A percentile compares a stretch with the other conserved stretches of the same genome.
Conservation (phyloP, 2,329 filamentous ascomycete species). For the Paecilomyces fulvus region DNA sequence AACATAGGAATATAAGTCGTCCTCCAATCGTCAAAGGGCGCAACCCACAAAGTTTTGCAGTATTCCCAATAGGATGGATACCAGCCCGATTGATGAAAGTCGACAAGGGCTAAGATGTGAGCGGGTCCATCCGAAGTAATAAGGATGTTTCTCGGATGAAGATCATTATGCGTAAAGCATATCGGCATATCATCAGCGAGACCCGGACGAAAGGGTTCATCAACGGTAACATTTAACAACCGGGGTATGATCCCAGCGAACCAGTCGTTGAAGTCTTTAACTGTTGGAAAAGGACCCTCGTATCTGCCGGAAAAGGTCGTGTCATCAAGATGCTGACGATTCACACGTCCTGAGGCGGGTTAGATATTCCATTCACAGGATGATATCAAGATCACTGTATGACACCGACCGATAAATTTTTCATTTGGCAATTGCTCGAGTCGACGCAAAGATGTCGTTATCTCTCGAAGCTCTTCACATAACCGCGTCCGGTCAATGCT, state of each 20-base stretch:
- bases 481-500: constrained; percentile 1
- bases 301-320: neutral
- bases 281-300: neutral
- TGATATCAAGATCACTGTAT: neutral
- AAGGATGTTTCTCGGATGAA: neutral
- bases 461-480: constrained; percentile 4
- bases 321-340: neutral
- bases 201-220: neutral
- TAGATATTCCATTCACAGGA: neutral
- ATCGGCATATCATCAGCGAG: neutral
- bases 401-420: neutral
- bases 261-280: neutral
- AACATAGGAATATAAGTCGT: neutral
- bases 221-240: neutral
- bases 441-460: neutral
- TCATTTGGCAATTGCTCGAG: neutral
- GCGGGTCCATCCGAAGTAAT: neutral
- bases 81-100: neutral
- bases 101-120: neutral
- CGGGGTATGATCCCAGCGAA: too few relatives aligned
- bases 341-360: neutral
- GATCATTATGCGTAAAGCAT: neutral
- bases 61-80: neutral
- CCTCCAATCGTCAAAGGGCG: neutral
- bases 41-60: neutral